Conservation (phyloP, 352 stramenopile species). For the Globisporangium perplexum region DNA sequence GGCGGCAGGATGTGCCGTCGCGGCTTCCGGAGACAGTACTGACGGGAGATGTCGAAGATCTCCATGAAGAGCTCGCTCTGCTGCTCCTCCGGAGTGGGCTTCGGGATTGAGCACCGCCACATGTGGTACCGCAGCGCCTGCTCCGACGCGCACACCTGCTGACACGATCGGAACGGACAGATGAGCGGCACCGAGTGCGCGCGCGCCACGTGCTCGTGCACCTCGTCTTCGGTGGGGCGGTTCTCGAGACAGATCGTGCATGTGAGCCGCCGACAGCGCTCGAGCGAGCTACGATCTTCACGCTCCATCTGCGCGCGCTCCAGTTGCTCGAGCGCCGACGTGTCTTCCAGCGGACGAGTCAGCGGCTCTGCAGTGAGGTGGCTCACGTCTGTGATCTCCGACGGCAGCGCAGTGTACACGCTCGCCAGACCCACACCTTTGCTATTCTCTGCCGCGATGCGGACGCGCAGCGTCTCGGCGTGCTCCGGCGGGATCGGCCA, state of each 20-base stretch:
- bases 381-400: slow-evolving; percentile 55
- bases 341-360: slow-evolving; percentile 33
- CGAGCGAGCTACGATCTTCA: slow-evolving; percentile 28
- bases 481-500: slow-evolving; percentile 50
- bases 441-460: slow-evolving; percentile 53
- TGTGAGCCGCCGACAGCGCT: slow-evolving; percentile 28
- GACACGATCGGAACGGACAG: slow-evolving; percentile 67
- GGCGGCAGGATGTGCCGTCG: slow-evolving; percentile 34
- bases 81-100: slow-evolving; percentile 46
- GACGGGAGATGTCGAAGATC: slow-evolving; percentile 62
- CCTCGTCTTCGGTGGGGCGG: slow-evolving; percentile 10
- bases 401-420: slow-evolving; percentile 41
- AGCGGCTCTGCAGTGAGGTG: slow-evolving; percentile 42
- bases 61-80: slow-evolving; percentile 64
- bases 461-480: slow-evolving; percentile 41
- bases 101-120: slow-evolving; percentile 55
- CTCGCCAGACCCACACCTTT: slow-evolving; percentile 56
- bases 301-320: slow-evolving; percentile 32
- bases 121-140: slow-evolving; percentile 71
- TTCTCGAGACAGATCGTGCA: slow-evolving; percentile 43
- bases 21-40: slow-evolving; percentile 74
- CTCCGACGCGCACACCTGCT: slow-evolving; percentile 64
- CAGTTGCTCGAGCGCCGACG: slow-evolving; percentile 23
- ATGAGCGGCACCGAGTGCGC: slow-evolving; percentile 54
- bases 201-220: slow-evolving; percentile 61